Base-by-base conservation (phyloP, 148 eudicot genomes). In the Rhododendron molle region DNA sequence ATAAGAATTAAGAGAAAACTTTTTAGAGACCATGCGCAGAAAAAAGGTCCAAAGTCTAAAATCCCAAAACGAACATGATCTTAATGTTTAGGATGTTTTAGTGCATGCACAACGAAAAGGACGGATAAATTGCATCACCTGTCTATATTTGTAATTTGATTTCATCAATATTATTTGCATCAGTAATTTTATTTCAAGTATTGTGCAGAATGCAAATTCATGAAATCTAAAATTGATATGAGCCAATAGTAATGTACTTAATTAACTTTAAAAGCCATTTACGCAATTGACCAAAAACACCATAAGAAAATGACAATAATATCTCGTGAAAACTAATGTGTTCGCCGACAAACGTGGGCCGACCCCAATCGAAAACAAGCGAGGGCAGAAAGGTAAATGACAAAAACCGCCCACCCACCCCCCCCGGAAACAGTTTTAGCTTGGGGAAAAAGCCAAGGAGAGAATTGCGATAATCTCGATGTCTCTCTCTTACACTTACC, bases 311-410 rank as follows among this genome's bases (percentile, higher is more conserved):
- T 49, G 15, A 49, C 52, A 49, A 2, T 49, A 49, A 49, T 46
- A 46, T 7, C 47, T 44, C 9, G 47, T 44, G 9, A 44, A 44
- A 44, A 44, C 38, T 4, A 38, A 40, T 40, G 6, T 40, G 44
- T 5, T 40, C 44, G 44, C 44, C 13, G 10, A 16, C 60, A 16
- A 54, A 16, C 6, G 60, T 54, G 69, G 12, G 12, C 11, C 26
- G 3, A 62, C 1, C 12, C 69, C 82, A 49, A 16, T 5, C 43
- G 67, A 81, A 34, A 18, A 74, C 21, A 44, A 12, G 69, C 28
- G 40, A 84, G 62, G 78, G 81, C 23, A 76, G 46, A 72, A 36
- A 36, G 28, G 80, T 85, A 69, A 82, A 81, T 18, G 73, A 12
- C 5, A 12, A 43, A 69, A 86, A 34, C 50, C 34, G 28, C 28